phyloP scores from a whole-genome alignment of 768 basidiomycete species.

The Psilocybe tampanensis region DNA sequence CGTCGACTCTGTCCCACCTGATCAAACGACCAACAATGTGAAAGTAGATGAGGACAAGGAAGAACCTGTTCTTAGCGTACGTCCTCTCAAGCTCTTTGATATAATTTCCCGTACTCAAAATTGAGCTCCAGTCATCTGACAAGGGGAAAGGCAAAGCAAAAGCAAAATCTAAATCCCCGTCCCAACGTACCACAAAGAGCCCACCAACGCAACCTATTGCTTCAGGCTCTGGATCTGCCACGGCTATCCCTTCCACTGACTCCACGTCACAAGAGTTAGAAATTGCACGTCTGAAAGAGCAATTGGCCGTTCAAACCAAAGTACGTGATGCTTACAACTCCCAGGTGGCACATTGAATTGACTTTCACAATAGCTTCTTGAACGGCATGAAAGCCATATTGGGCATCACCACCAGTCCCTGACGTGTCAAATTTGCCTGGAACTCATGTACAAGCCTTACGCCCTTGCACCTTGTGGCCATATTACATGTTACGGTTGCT shows the following conservation, averaged over 20 bases:
- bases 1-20: not conserved
- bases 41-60: constrained; percentile 3
- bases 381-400: constrained; percentile 56
- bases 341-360: not conserved
- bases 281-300: constrained; percentile 44
- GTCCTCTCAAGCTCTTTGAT: constrained; percentile 7
- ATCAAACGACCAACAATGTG: not conserved
- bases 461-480: constrained; percentile 79
- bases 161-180: constrained; percentile 27
- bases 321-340: constrained; percentile 29
- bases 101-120: constrained; percentile 2
- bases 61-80: constrained; percentile 19
- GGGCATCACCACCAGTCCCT: constrained; percentile 60
- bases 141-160: constrained; percentile 46
- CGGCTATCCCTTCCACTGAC: not conserved
- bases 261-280: constrained; percentile 16
- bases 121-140: constrained; percentile 26
- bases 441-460: constrained; percentile 72
- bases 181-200: constrained; percentile 4
- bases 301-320: constrained; percentile 41
- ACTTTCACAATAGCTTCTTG: constrained; percentile 44
- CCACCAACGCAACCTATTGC: constrained; percentile 9
- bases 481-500: constrained; percentile 68
- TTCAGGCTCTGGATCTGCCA: constrained; percentile 15
- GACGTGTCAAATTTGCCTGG: constrained; percentile 80